A percentile compares a stretch with the other conserved stretches of the same genome.
phyloP scores from a whole-genome alignment of 2,329 filamentous ascomycete genomes.

The Cladophialophora psammophila region DNA sequence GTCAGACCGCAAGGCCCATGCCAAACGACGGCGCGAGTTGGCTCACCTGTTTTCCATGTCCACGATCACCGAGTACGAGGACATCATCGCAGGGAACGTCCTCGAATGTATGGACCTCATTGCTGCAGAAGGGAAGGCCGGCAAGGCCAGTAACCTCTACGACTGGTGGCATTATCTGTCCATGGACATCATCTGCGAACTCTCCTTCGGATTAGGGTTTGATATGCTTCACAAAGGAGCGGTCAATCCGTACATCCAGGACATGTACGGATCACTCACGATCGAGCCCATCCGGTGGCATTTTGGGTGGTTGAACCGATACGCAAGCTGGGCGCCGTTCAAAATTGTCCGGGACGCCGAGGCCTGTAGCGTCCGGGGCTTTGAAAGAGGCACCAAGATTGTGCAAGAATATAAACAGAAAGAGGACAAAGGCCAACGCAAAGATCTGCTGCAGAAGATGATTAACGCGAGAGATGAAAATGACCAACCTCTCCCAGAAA shows the following conservation, averaged over 20 bases:
- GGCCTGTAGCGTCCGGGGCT: constrained; percentile 20
- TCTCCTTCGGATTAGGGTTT: constrained; percentile 17
- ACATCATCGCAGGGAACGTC: constrained; percentile 17
- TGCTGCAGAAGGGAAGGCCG: constrained; percentile 11
- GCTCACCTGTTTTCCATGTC: constrained; percentile 21
- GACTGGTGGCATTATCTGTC: constrained; percentile 27
- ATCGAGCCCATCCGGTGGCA: constrained; percentile 23
- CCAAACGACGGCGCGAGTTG: constrained; percentile 22
- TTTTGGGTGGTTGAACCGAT: constrained; percentile 23
- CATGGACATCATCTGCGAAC: constrained; percentile 26
- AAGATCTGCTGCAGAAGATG: constrained; percentile 25
- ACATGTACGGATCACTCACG: constrained; percentile 22
- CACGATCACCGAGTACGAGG: constrained; percentile 21
- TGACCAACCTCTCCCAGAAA: constrained; percentile 12
- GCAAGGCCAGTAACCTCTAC: constrained; percentile 21
- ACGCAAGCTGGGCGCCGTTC: constrained; percentile 22
- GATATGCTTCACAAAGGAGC: constrained; percentile 23
- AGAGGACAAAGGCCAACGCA: constrained; percentile 13
- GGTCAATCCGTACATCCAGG: constrained; percentile 19
- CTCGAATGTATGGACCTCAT: constrained; percentile 20
- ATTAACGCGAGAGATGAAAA: constrained; percentile 15
- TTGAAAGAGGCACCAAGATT: constrained; percentile 14
- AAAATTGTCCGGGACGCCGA: constrained; percentile 22
- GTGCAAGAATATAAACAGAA: constrained; percentile 22
- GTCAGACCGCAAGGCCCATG: constrained; percentile 19